Conservation (phyloP, 176 grass and related monocot genomes). For the Oryza officinalis region DNA sequence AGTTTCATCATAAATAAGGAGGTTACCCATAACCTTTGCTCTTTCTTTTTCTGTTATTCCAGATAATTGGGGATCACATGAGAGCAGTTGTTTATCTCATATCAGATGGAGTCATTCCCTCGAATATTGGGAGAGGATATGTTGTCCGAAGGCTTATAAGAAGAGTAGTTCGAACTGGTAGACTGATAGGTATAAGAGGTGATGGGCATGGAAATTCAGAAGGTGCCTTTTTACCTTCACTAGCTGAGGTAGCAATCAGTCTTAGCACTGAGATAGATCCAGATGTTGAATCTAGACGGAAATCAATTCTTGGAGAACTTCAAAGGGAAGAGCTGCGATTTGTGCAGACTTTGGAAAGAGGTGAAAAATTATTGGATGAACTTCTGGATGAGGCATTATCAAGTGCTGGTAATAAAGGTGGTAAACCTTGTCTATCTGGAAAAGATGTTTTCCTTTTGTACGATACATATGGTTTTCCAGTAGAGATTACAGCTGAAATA, state of each 20-base stretch:
- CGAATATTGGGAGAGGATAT: constrained; percentile 99
- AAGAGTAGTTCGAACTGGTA: constrained; percentile 85
- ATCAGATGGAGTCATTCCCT: constrained; percentile 90
- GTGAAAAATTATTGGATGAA: constrained; percentile 88
- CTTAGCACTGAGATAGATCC: constrained; percentile 80
- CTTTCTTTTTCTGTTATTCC: constrained; percentile 33
- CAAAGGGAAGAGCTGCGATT: constrained; percentile 92
- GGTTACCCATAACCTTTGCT: constrained; percentile 24
- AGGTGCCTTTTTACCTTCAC: constrained; percentile 65
- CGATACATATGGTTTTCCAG: constrained; percentile 94
- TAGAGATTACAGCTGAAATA: constrained; percentile 97
- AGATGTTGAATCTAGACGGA: constrained; percentile 68
- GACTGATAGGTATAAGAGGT: constrained; percentile 87
- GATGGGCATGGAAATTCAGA: constrained; percentile 60
- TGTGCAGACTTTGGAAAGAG: constrained; percentile 91
- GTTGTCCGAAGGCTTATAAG: constrained; percentile 95
- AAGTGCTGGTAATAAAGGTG: constrained; percentile 54
- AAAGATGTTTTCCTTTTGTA: constrained; percentile 96
- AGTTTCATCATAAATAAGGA: constrained; percentile 3
- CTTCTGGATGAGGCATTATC: constrained; percentile 69
- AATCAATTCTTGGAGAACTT: constrained; percentile 76
- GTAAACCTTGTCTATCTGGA: constrained; percentile 76
- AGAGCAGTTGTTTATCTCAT: constrained; percentile 97
- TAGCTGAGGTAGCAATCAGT: constrained; percentile 73
- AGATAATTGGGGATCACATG: constrained; percentile 99